Evolutionary conservation across 2,329 filamentous ascomycete species (phyloP), one percentile per base, ranked within the genome.

Genomic region (Alternaria angustiovoidea): DNA sequence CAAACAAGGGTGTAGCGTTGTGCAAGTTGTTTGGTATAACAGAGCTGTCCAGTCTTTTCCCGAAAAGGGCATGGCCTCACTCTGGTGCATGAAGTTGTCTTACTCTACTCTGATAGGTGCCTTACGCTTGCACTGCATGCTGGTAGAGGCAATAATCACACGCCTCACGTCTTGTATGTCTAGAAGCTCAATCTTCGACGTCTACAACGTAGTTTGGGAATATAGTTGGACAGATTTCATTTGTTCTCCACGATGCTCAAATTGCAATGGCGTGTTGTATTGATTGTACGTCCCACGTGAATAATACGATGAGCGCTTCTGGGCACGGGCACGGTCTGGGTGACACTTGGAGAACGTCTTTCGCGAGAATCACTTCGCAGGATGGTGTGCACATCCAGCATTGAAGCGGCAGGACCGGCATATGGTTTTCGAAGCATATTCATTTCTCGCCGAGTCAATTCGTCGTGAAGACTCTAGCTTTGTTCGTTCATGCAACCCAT

Each of bases 381-480:
- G 36, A n/a, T 2, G 36, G 5, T 3, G 6, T 39, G 20, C n/a
- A 36, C 20, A 53, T 24, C 38, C 54, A 18, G 28, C 39, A 22
- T 14, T 49, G 26, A 24, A 28, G 43, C 34, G 26, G 20, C 22
- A 42, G 39, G 39, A 16, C 24, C 52, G 14, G 47, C 16, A 16
- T 9, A 51, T 55, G 57, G 53, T 56, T 59, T 56, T 59, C 57
- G 57, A 59, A 59, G 57, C 52, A 44, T 56, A 59, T 59, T 59
- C 57, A 59, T 59, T 59, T 59, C 52, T 56, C 46, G 57, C 57
- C 46, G 52, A 59, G 57, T 59, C 57, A 38, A 59, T 59, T 59
- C 57, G 46, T 54, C 49, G 54, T 59, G 57, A 59, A 59, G 57
- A 59, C 57, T 36, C 46, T 46, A 56, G 57, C 57, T 38, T 48